Evolutionary conservation across 306 rosid genomes (phyloP).

Genomic region (Carpinus viminea): DNA sequence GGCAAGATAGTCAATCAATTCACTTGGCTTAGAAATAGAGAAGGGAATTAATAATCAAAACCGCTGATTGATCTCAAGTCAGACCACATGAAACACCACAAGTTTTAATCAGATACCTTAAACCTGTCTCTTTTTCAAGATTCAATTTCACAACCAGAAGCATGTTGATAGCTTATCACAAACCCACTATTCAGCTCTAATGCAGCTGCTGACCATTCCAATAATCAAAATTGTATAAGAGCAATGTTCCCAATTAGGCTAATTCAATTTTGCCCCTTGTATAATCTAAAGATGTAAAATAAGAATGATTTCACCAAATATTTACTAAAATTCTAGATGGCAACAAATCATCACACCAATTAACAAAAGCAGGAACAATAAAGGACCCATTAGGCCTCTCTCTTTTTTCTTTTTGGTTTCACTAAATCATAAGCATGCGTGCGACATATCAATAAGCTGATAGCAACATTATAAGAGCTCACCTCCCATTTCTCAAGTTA

Average conservation of each 20-base stretch:
- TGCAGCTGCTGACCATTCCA: background rate
- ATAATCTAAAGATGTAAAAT: background rate
- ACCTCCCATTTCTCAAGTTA: slow-evolving; percentile 82
- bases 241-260: background rate
- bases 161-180: background rate
- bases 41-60: background rate
- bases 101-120: background rate
- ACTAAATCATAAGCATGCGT: background rate
- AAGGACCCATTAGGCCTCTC: background rate
- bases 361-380: background rate
- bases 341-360: background rate
- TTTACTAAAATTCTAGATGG: background rate
- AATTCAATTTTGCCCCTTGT: background rate
- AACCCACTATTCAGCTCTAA: background rate
- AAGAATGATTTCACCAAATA: background rate
- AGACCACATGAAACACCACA: slow-evolving; percentile 2
- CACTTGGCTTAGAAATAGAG: slow-evolving; percentile 1
- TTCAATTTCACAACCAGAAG: background rate
- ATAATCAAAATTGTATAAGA: background rate
- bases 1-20: background rate
- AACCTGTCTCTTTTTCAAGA: background rate
- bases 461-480: slow-evolving; percentile 22
- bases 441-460: background rate
- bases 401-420: slow-evolving; percentile 7
- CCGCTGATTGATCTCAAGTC: background rate